A percentile compares a stretch with the other conserved stretches of the same genome.
Conservation (phyloP, 78 protist genomes). For the Dictyostelium purpureum region DNA sequence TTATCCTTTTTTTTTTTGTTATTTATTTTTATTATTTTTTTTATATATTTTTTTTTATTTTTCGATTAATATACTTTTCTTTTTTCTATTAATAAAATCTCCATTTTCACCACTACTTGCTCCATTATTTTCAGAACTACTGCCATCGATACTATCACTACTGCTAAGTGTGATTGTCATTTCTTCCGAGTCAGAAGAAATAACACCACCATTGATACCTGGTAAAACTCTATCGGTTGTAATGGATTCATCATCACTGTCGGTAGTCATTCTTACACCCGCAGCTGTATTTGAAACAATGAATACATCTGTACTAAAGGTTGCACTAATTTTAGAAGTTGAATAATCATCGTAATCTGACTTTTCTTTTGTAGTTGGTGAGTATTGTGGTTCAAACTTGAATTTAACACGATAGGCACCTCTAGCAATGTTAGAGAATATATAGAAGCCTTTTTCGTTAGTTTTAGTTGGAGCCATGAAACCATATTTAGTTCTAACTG, state of each 20-base stretch:
- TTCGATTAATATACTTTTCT: neutral
- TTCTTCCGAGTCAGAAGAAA: neutral
- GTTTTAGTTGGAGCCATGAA: neutral
- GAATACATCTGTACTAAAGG: neutral
- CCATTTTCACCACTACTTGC: too few relatives aligned
- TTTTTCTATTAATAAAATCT: too few relatives aligned
- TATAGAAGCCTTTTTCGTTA: neutral
- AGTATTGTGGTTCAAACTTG: neutral
- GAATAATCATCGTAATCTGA: neutral
- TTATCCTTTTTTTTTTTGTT: too few relatives aligned
- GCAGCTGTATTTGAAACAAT: neutral
- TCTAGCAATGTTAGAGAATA: neutral
- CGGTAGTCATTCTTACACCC: neutral
- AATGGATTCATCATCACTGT: neutral
- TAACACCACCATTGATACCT: neutral
- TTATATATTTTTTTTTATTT: constrained; percentile 10
- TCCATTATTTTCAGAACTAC: too few relatives aligned
- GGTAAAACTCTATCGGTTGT: constrained; percentile 1
- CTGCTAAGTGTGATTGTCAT: neutral
- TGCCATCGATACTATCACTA: neutral
- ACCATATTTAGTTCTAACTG: neutral
- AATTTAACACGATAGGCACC: neutral
- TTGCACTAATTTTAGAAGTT: constrained; percentile 9
- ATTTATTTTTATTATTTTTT: neutral
- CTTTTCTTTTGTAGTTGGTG: neutral